A percentile compares a stretch with the other conserved stretches of the same genome.
These are phyloP conservation scores for Penicillium crustosum DNA, from an alignment of 2,329 filamentous ascomycete genomes.

Conservation along the genomic window DNA sequence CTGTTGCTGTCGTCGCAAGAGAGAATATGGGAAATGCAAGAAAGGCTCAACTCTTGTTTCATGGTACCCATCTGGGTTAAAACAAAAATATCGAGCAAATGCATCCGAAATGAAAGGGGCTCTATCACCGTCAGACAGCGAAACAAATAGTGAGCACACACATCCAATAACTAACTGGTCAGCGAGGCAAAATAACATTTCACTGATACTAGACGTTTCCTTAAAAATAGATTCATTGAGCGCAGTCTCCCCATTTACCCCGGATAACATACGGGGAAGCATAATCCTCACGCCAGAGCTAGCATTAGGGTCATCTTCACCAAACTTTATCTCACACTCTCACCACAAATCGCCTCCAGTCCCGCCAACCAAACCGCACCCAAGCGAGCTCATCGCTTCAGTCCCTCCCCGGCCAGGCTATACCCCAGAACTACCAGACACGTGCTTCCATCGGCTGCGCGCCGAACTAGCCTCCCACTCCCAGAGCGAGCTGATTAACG, in stretches of 20 bases:
- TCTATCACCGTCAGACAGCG: not conserved
- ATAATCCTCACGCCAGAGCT: not conserved
- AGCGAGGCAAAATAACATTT: not conserved
- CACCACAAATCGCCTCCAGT: not conserved
- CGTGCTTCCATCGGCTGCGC: conserved; percentile 27
- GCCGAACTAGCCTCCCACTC: conserved; percentile 27
- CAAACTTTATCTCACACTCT: not conserved
- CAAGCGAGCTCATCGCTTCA: not conserved
- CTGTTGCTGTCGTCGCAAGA: conserved; percentile 21
- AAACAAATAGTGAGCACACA: conserved; percentile 1
- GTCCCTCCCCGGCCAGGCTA: not conserved
- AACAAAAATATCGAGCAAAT: not conserved
- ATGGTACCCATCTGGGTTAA: conserved; percentile 1
- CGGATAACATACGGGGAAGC: not conserved
- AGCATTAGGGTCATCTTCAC: not conserved
- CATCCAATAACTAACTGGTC: not conserved
- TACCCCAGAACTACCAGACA: conserved; percentile 31
- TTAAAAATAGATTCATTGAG: not conserved
- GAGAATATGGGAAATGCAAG: not conserved
- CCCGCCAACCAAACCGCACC: not conserved
- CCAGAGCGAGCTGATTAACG: conserved; percentile 33
- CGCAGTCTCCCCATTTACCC: not conserved
- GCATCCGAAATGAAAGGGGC: not conserved
- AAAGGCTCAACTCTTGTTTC: conserved; percentile 1
- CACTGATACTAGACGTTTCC: not conserved